Base-by-base conservation (phyloP, 768 basidiomycete genomes). In the Lactarius akahatsu region DNA sequence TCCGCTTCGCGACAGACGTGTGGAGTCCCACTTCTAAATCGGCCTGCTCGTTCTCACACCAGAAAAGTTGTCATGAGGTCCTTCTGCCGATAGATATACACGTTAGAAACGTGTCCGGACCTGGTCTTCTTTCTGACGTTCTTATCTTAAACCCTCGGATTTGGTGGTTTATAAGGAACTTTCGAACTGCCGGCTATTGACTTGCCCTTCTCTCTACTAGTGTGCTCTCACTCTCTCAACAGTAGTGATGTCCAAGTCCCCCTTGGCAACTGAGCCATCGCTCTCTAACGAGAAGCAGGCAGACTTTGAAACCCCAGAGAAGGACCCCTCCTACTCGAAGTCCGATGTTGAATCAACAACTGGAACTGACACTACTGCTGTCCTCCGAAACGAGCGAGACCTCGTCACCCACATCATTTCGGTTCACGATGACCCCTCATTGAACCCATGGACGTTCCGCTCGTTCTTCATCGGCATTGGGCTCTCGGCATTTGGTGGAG, bases 401-500 rank as follows among this genome's bases (percentile, higher is more conserved):
- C 79, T 84, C 38, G 81, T 76, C 57, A 83, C 82, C 0, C 79
- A 79, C 64, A 74, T 85, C 40, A 80, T 85, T 62, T 77, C 75
- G 15, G 73, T 83, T 34, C 72, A 77, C n/a, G 82, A 83, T 70
- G 82, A 83, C 68, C 79, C 47, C 79, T 73, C 79, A 1, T 71
- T 80, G 65, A 82, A 76, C 65, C 79, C 78, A 38, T 82, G 82
- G 80, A 83, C 82, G 3, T 69, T 83, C 59, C 80, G 82, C 18
- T 74, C 80, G 2, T 79, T 81, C 63, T 69, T 83, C 67, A 74
- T 83, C 54, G 82, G 82, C 54, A 73, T 82, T 57, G 82, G 82
- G 9, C 77, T 83, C 40, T 80, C 81, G 2, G 74, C 79, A 7
- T 83, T 86, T 50, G 84, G 84, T 70, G 80, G 81, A 47, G 80